Percentiles rank a stretch among this genome's conserved stretches.
These are phyloP conservation scores for Colletotrichum coccodes DNA, from an alignment of 2,329 filamentous ascomycete genomes.

Conservation along the genomic window DNA sequence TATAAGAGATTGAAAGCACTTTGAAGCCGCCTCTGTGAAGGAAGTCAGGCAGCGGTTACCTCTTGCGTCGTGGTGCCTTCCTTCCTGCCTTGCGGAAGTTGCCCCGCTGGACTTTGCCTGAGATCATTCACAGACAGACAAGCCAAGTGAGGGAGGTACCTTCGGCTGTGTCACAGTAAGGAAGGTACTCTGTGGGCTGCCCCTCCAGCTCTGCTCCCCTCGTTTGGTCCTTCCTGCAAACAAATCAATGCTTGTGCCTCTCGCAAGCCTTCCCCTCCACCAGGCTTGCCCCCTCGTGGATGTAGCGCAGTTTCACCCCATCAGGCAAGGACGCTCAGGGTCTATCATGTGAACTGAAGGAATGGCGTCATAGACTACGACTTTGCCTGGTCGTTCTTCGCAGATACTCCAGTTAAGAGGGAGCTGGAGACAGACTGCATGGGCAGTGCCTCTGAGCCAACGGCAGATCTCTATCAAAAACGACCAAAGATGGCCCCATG, in stretches of 20 bases:
- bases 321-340: conserved; percentile 30
- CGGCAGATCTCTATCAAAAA: conserved; percentile 19
- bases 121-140: neutral
- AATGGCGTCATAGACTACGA: conserved; percentile 33
- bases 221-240: conserved; percentile 13
- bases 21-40: conserved; percentile 8
- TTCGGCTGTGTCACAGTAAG: neutral
- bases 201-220: conserved; percentile 16
- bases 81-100: conserved; percentile 19
- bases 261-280: conserved; percentile 15
- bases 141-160: neutral
- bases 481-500: conserved; percentile 13
- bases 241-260: conserved; percentile 4
- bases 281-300: conserved; percentile 17
- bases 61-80: conserved; percentile 20
- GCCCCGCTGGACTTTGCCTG: conserved; percentile 17
- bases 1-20: conserved; percentile 35
- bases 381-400: conserved; percentile 3
- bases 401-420: conserved; percentile 5
- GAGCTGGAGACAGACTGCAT: neutral
- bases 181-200: neutral
- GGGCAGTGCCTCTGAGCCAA: conserved; percentile 7
- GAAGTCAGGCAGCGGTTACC: conserved; percentile 14
- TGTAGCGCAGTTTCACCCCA: conserved; percentile 32
- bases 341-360: conserved; percentile 33